Percentiles rank a stretch among this genome's conserved stretches.
Evolutionary conservation across 108 stramenopile species (phyloP).

Genomic region (Cyclotella atomus): DNA sequence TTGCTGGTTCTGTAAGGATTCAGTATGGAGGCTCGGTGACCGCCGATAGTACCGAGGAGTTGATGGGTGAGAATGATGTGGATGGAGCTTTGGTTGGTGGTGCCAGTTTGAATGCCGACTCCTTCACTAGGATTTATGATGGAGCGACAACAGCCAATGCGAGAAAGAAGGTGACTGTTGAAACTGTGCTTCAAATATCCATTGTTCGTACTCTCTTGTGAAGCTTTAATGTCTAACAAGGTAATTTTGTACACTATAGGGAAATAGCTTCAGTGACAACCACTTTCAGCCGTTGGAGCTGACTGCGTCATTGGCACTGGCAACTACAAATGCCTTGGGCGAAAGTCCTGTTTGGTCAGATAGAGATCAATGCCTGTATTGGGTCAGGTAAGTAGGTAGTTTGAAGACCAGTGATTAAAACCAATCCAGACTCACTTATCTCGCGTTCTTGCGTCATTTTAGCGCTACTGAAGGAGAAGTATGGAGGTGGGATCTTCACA

Average conservation of each 20-base stretch:
- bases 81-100: constrained; percentile 79
- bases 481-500: constrained; percentile 64
- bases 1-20: constrained; percentile 44
- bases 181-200: not conserved
- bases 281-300: constrained; percentile 13
- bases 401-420: too few relatives aligned
- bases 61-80: constrained; percentile 66
- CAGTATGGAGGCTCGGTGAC: constrained; percentile 76
- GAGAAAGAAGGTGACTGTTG: constrained; percentile 18
- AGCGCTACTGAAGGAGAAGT: constrained; percentile 73
- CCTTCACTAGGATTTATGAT: constrained; percentile 75
- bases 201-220: not conserved
- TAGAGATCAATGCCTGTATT: constrained; percentile 61
- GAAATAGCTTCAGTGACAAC: not conserved
- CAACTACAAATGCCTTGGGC: constrained; percentile 67
- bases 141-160: constrained; percentile 29
- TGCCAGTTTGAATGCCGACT: constrained; percentile 68
- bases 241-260: not conserved
- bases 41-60: constrained; percentile 54
- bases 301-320: constrained; percentile 29
- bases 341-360: constrained; percentile 73
- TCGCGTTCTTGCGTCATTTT: not conserved
- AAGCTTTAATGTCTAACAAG: not conserved
- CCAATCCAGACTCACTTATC: too few relatives aligned
- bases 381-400: constrained; percentile 56